phyloP scores from a whole-genome alignment of 1,139 yeast species.

The Saccharomycopsis hybrid region DNA sequence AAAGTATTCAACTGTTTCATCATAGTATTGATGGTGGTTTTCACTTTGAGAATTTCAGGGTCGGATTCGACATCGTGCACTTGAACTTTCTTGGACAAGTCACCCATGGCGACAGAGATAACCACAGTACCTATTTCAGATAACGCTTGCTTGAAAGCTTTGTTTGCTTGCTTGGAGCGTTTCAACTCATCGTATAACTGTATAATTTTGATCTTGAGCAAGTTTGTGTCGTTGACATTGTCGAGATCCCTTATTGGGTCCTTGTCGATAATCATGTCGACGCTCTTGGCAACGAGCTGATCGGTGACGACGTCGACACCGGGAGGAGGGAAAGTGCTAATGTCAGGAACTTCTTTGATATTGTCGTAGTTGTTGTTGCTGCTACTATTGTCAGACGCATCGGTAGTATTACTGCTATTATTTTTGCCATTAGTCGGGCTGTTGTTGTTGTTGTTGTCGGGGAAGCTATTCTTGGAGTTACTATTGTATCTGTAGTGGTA shows the following conservation, averaged over 20 bases:
- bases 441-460: not conserved
- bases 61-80: slow-evolving; percentile 68
- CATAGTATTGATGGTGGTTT: slow-evolving; percentile 78
- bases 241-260: slow-evolving; percentile 16
- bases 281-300: slow-evolving; percentile 5
- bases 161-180: slow-evolving; percentile 57
- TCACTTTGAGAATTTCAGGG: slow-evolving; percentile 71
- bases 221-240: slow-evolving; percentile 12
- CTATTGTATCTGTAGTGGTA: slow-evolving; percentile 14
- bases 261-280: slow-evolving; percentile 13
- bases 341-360: not conserved
- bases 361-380: slow-evolving; percentile 1
- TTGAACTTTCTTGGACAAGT: slow-evolving; percentile 67
- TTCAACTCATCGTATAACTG: slow-evolving; percentile 36
- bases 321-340: not conserved
- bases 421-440: not conserved
- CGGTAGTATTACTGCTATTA: not conserved
- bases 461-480: not conserved
- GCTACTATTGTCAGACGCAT: not conserved
- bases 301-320: not conserved
- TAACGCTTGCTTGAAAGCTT: slow-evolving; percentile 70
- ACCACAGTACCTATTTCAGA: slow-evolving; percentile 79
- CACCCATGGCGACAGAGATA: slow-evolving; percentile 81
- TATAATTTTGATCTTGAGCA: slow-evolving; percentile 21
- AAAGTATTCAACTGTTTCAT: slow-evolving; percentile 81